Conservation (phyloP, 2,329 filamentous ascomycete species). For the Stachybotrys elegans region DNA sequence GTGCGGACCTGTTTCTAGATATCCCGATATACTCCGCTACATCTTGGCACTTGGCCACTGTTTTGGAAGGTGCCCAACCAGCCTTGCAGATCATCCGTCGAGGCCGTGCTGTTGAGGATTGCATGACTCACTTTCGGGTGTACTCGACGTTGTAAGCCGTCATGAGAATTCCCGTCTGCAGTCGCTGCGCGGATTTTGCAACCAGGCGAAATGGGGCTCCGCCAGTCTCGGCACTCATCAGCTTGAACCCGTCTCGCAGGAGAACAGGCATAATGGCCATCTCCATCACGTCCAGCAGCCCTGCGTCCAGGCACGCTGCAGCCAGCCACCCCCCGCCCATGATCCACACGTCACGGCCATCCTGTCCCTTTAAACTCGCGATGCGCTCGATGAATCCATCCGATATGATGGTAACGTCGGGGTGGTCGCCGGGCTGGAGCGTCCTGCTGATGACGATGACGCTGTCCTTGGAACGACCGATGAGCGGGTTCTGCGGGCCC, state of each 20-base stretch:
- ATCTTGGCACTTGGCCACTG: no score
- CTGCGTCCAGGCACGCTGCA: conserved; percentile 18
- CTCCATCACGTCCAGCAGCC: conserved; percentile 25
- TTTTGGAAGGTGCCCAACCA: no score
- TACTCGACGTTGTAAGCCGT: conserved; percentile 12
- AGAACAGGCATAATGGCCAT: conserved; percentile 18
- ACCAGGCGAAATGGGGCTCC: no score
- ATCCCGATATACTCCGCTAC: no score
- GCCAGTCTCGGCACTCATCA: no score
- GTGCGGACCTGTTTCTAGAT: no score
- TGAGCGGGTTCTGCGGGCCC: conserved; percentile 16
- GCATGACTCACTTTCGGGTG: no score
- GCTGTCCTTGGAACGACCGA: conserved; percentile 9
- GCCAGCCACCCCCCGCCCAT: conserved; percentile 28
- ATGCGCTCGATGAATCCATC: conserved; percentile 14
- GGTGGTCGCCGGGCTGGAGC: conserved; percentile 12
- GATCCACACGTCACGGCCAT: conserved; percentile 26
- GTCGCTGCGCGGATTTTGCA: conserved; percentile 5
- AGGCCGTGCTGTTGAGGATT: no score
- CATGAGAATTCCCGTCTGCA: conserved; percentile 17
- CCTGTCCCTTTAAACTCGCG: conserved; percentile 12
- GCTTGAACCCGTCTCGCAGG: conserved; percentile 16
- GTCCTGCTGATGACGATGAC: conserved; percentile 23
- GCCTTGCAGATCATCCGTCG: no score
- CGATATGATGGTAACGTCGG: conserved; percentile 18